Evolutionary conservation across 257 asterid species (phyloP), one percentile per base, ranked within the genome.

Genomic region (Nicotiana sylvestris): DNA sequence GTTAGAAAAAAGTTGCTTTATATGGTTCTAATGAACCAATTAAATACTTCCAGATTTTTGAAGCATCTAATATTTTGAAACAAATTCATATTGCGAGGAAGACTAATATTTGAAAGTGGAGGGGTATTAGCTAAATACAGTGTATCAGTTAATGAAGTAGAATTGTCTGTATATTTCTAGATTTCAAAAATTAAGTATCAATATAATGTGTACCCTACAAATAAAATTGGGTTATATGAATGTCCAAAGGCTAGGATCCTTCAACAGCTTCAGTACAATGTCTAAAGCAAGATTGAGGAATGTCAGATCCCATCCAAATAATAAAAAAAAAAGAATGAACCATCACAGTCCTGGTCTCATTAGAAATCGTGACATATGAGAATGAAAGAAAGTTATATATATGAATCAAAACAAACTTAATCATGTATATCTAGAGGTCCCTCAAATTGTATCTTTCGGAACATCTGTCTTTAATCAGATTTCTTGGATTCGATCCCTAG

Each of bases 401-500:
- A 74, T 3, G 62, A 74, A 49, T 25, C 43, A 3, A 25, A 13
- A 25, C 61, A 74, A 49, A 6, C 25, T 49, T 6, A 51, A 74
- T 25, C 16, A 53, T 53, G 57, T 51, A 51, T 51, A 51, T 51
- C 16, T 51, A 53, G 13, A 25, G 79, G 25, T 49, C 80, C 62
- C 15, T 25, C 80, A 74, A 6, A 6, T 72, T 25, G 25, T 49
- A 74, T 74, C 62, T 13, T 6, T 13, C 5, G 6, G 78, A 13
- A 70, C 32, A 68, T 68, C 10, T 0, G 0, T 7, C 2, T 0
- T 39, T 39, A 7, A 7, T 2, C 0, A 39, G 49, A 7, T 3
- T 3, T 8, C 3, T 43, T 0, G 0, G 0, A 0, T 43, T 43
- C 11, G 0, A 43, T 0, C 9, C 3, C 0, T 39, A 0, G 2